A percentile compares a stretch with the other conserved stretches of the same genome.
phyloP scores from a whole-genome alignment of 257 asterid genomes.

The Oldenlandia corymbosa region DNA sequence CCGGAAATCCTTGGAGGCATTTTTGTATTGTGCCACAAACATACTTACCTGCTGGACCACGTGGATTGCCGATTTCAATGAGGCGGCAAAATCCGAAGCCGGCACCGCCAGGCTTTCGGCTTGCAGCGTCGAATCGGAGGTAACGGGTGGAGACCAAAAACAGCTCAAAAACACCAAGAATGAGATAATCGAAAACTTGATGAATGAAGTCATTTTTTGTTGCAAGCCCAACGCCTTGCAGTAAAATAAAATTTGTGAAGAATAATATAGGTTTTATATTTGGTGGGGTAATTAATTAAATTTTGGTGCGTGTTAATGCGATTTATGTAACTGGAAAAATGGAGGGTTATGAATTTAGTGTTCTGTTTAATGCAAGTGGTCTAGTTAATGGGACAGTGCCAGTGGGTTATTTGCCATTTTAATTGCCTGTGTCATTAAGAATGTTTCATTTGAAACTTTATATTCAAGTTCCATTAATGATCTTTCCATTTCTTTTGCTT shows the following conservation, averaged over 20 bases:
- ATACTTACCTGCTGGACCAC: constrained; percentile 32
- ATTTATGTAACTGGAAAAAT: neutral
- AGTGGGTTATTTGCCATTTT: neutral
- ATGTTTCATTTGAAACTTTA: neutral
- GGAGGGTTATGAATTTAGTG: neutral
- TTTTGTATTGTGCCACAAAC: constrained; percentile 34
- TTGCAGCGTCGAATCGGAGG: neutral
- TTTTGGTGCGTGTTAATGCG: neutral
- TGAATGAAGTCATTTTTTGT: neutral
- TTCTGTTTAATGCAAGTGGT: neutral
- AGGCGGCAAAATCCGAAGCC: constrained; percentile 36
- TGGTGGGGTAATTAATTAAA: too few species aligned
- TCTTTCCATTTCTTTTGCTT: too few species aligned
- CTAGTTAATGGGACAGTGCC: neutral
- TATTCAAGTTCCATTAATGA: too few species aligned
- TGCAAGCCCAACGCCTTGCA: neutral
- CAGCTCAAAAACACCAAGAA: neutral
- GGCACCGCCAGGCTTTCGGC: constrained; percentile 37
- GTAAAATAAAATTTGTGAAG: neutral
- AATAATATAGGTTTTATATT: neutral
- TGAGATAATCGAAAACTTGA: neutral
- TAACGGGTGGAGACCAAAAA: neutral
- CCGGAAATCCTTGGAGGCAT: constrained; percentile 41
- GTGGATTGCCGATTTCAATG: constrained; percentile 37
- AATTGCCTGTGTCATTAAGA: neutral